phyloP scores from a whole-genome alignment of 352 stramenopile species.

The Pythium apleroticum region DNA sequence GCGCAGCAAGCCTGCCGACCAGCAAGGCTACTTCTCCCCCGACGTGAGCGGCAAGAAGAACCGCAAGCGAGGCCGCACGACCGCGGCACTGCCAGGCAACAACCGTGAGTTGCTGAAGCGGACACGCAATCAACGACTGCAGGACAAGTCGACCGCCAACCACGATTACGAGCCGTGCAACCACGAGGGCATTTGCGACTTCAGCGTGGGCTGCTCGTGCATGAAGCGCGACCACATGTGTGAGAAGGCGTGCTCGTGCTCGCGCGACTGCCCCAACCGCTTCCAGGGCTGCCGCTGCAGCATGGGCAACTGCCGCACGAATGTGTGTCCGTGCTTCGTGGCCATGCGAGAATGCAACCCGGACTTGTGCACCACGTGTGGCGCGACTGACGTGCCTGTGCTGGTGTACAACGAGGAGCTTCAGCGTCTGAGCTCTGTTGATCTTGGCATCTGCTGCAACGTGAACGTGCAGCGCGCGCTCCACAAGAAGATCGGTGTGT shows the following conservation, averaged over 20 bases:
- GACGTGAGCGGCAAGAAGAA: constrained; percentile 39
- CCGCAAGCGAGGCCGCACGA: constrained; percentile 44
- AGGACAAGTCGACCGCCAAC: constrained; percentile 53
- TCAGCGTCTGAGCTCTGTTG: constrained; percentile 10
- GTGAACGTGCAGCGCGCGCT: constrained; percentile 33
- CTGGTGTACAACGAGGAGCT: constrained; percentile 27
- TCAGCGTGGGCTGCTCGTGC: constrained; percentile 57
- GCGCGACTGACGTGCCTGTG: constrained; percentile 43
- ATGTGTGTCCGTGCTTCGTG: constrained; percentile 48
- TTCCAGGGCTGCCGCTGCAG: constrained; percentile 56
- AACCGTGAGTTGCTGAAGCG: constrained; percentile 65
- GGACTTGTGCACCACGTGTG: constrained; percentile 48
- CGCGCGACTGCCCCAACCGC: constrained; percentile 68
- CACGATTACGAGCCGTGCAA: constrained; percentile 83
- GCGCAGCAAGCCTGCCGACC: constrained; percentile 22
- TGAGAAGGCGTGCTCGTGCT: constrained; percentile 83
- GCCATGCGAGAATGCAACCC: constrained; percentile 60
- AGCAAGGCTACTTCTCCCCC: constrained; percentile 37
- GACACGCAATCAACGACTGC: constrained; percentile 59
- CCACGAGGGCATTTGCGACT: constrained; percentile 65
- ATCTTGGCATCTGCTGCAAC: constrained; percentile 36
- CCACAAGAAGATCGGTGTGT: constrained; percentile 41
- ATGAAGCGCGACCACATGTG: constrained; percentile 78
- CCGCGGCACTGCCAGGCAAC: constrained; percentile 31
- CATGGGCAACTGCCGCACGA: constrained; percentile 44